These are phyloP conservation scores for Coprinopsis sp. DNA, from an alignment of 768 basidiomycete species.

Conservation along the genomic window DNA sequence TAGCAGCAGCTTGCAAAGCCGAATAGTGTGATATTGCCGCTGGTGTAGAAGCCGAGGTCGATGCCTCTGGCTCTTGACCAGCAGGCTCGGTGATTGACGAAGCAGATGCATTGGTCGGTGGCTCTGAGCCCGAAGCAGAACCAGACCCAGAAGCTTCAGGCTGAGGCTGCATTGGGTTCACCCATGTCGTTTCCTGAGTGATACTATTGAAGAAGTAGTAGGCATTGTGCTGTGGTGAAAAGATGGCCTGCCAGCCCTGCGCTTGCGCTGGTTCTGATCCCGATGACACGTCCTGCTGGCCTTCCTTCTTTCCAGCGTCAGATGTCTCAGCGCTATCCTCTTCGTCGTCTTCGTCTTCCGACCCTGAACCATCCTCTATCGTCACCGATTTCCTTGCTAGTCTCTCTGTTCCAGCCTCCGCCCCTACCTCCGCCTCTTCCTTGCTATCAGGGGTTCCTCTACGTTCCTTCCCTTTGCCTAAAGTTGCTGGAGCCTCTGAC, in stretches of 20 bases:
- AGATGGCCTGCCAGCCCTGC: constrained; percentile 74
- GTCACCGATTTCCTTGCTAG: too few relatives aligned
- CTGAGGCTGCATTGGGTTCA: constrained; percentile 58
- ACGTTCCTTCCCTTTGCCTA: too few relatives aligned
- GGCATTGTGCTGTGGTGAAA: constrained; percentile 67
- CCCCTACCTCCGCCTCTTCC: too few relatives aligned
- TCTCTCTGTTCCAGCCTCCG: too few relatives aligned
- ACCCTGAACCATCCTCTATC: too few relatives aligned
- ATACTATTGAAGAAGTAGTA: constrained; percentile 82
- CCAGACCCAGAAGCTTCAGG: constrained; percentile 4
- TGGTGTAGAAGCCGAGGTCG: constrained; percentile 22
- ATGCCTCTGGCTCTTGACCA: too few relatives aligned
- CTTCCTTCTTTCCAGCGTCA: background rate
- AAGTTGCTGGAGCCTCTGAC: too few relatives aligned
- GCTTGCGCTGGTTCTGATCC: background rate
- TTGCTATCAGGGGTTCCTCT: too few relatives aligned
- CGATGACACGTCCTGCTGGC: background rate
- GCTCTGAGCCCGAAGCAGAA: too few relatives aligned
- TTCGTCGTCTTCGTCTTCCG: background rate
- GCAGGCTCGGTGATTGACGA: too few relatives aligned
- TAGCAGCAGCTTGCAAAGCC: constrained; percentile 63
- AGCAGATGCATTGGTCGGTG: too few relatives aligned
- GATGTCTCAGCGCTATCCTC: too few relatives aligned
- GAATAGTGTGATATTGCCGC: constrained; percentile 31
- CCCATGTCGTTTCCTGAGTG: constrained; percentile 82